These are phyloP conservation scores for Kuraishia borneana DNA, from an alignment of 805 yeast species.

Conservation along the genomic window DNA sequence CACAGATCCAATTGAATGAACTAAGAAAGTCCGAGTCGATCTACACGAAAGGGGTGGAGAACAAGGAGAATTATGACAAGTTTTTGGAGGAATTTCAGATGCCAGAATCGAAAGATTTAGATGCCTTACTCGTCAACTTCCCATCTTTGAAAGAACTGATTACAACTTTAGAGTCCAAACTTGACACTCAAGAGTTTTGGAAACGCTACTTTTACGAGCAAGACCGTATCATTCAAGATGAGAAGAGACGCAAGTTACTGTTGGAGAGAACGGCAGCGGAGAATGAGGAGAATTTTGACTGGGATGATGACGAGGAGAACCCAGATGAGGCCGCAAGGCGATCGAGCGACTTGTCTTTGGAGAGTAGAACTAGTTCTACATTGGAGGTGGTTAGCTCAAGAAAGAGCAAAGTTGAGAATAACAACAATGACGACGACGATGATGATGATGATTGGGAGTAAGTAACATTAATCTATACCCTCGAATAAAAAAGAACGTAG, in stretches of 20 bases:
- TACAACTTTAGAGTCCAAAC: constrained; percentile 55
- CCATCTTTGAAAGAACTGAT: constrained; percentile 42
- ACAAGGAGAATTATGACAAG: constrained; percentile 21
- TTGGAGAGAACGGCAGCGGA: constrained; percentile 28
- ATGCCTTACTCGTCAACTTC: constrained; percentile 29
- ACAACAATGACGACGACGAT: constrained; percentile 9
- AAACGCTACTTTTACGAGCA: constrained; percentile 48
- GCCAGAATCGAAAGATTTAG: constrained; percentile 37
- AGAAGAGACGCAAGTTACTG: constrained; percentile 53
- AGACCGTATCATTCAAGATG: constrained; percentile 44
- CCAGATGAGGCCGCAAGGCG: constrained; percentile 20
- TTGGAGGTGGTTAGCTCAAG: constrained; percentile 17
- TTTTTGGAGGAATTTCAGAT: constrained; percentile 25
- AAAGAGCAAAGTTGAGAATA: constrained; percentile 4
- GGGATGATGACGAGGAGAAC: constrained; percentile 41
- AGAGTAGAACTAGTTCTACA: constrained; percentile 23
- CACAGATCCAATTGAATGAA: constrained; percentile 51
- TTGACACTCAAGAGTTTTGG: constrained; percentile 65
- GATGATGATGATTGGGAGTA: constrained; percentile 56
- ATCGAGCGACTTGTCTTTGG: constrained; percentile 26
- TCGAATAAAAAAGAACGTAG: constrained; percentile 69
- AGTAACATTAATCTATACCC: constrained; percentile 23
- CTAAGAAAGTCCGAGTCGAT: constrained; percentile 38
- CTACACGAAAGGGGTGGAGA: constrained; percentile 22
- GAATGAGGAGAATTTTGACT: constrained; percentile 38